Percentiles rank a stretch among this genome's conserved stretches.
Evolutionary conservation across 2,329 filamentous ascomycete genomes (phyloP).

Genomic region (Fusarium sp.): DNA sequence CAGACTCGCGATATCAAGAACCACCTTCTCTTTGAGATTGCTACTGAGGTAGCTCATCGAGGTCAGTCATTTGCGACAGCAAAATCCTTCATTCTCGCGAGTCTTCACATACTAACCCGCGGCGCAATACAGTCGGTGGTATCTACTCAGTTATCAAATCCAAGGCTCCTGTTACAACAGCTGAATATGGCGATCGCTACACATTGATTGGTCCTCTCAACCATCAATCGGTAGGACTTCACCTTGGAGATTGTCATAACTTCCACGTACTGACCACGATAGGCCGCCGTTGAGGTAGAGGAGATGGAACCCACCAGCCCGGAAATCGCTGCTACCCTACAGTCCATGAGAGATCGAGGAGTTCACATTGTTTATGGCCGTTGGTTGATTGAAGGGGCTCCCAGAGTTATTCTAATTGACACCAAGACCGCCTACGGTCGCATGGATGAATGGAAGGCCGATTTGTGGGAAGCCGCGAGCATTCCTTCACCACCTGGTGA

Average conservation of each 20-base stretch:
- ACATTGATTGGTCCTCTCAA: conserved; percentile 95
- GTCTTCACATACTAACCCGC: conserved; percentile 22
- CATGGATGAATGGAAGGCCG: conserved; percentile 95
- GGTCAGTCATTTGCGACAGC: conserved; percentile 60
- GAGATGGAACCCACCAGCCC: conserved; percentile 84
- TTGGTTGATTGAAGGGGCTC: conserved; percentile 97
- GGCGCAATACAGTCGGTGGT: conserved; percentile 75
- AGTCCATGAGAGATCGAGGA: conserved; percentile 91
- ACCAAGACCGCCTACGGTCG: conserved; percentile 92
- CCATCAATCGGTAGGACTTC: conserved; percentile 76
- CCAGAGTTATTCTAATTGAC: conserved; percentile 91
- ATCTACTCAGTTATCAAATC: conserved; percentile 99
- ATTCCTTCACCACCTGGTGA: conserved; percentile 94
- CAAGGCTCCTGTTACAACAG: conserved; percentile 95
- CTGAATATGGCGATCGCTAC: conserved; percentile 98
- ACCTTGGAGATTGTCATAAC: background rate
- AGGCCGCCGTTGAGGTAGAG: conserved; percentile 98
- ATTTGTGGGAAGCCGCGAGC: conserved; percentile 90
- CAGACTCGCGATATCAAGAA: conserved; percentile 82
- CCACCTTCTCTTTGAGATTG: conserved; percentile 95
- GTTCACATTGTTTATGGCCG: conserved; percentile 91
- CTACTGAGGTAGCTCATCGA: conserved; percentile 96
- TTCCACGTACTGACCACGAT: conserved; percentile 14
- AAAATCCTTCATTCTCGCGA: conserved; percentile 6
- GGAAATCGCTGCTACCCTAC: conserved; percentile 81